Percentiles rank a stretch among this genome's conserved stretches.
phyloP scores from a whole-genome alignment of 148 eudicot species.

The Fagopyrum homotropicum region DNA sequence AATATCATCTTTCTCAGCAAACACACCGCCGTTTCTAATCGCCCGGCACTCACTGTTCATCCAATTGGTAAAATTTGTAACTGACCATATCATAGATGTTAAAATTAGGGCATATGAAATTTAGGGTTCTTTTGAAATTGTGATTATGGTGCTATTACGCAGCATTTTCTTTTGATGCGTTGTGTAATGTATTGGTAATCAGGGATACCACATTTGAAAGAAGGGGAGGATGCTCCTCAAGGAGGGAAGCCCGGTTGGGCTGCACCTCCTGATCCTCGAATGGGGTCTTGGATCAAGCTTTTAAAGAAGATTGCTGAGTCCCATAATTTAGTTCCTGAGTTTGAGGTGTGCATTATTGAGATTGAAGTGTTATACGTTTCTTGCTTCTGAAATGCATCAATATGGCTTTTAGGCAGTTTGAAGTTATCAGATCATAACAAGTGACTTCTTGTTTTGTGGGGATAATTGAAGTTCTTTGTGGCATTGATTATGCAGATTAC shows the following conservation, averaged over 20 bases:
- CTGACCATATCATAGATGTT: too few relatives aligned
- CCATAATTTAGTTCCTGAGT: constrained; percentile 63
- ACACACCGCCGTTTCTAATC: constrained; percentile 65
- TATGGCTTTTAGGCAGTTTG: background rate
- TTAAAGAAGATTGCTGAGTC: constrained; percentile 63
- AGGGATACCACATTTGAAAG: constrained; percentile 89
- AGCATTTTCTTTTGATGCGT: too few relatives aligned
- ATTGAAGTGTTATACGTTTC: background rate
- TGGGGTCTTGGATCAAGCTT: constrained; percentile 67
- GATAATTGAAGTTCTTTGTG: background rate
- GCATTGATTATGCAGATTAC: constrained; percentile 42
- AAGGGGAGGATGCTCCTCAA: constrained; percentile 76
- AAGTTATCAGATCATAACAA: background rate
- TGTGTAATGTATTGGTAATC: background rate
- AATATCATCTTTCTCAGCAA: constrained; percentile 57
- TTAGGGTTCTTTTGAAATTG: too few relatives aligned
- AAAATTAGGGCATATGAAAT: too few relatives aligned
- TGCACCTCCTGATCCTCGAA: constrained; percentile 74
- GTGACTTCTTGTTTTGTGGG: too few relatives aligned
- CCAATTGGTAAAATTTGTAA: constrained; percentile 46
- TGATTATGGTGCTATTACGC: too few relatives aligned
- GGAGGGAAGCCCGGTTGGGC: constrained; percentile 95
- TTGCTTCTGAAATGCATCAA: background rate
- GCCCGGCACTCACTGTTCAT: constrained; percentile 72
- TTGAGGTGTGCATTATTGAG: constrained; percentile 43